These are phyloP conservation scores for Penicillium carneum DNA, from an alignment of 2,329 filamentous ascomycete genomes.

Conservation along the genomic window DNA sequence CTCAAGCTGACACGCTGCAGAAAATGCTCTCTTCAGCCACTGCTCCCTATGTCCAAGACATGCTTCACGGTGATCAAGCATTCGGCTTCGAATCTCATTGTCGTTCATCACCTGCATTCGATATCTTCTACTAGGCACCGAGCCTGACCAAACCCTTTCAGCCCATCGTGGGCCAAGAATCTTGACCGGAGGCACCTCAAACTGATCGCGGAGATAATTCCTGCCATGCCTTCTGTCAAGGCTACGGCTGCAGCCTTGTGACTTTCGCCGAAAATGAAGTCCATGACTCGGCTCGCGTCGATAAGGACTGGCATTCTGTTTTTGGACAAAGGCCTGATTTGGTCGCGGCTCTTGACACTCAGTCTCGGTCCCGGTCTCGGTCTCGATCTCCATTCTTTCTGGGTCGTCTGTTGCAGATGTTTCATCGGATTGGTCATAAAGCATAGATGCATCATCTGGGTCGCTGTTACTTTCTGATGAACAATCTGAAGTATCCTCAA, in stretches of 20 bases:
- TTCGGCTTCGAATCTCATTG: conserved; percentile 38
- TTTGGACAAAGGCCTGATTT: conserved; percentile 31
- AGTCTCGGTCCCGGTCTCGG: conserved; percentile 6
- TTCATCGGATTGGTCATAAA: conserved; percentile 38
- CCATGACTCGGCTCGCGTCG: conserved; percentile 13
- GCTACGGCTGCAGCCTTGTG: conserved; percentile 7
- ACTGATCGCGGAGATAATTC: conserved; percentile 7
- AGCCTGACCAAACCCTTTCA: background rate
- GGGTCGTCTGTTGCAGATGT: conserved; percentile 42
- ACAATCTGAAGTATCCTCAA: conserved; percentile 15
- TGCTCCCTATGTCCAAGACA: conserved; percentile 37
- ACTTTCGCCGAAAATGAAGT: conserved; percentile 11
- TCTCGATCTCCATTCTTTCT: conserved; percentile 33
- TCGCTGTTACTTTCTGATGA: conserved; percentile 35
- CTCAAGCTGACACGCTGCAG: conserved; percentile 20
- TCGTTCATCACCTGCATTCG: conserved; percentile 26
- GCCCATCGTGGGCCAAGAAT: background rate
- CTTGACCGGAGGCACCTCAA: conserved; percentile 17
- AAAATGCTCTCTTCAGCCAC: conserved; percentile 32
- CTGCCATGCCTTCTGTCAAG: conserved; percentile 22
- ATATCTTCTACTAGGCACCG: conserved; percentile 17
- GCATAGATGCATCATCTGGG: conserved; percentile 41
- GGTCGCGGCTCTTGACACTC: conserved; percentile 28
- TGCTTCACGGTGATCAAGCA: conserved; percentile 41
- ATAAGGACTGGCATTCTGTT: conserved; percentile 31